These are phyloP conservation scores for Eremochloa ophiuroides DNA, from an alignment of 176 grass and related monocot genomes.

Conservation along the genomic window DNA sequence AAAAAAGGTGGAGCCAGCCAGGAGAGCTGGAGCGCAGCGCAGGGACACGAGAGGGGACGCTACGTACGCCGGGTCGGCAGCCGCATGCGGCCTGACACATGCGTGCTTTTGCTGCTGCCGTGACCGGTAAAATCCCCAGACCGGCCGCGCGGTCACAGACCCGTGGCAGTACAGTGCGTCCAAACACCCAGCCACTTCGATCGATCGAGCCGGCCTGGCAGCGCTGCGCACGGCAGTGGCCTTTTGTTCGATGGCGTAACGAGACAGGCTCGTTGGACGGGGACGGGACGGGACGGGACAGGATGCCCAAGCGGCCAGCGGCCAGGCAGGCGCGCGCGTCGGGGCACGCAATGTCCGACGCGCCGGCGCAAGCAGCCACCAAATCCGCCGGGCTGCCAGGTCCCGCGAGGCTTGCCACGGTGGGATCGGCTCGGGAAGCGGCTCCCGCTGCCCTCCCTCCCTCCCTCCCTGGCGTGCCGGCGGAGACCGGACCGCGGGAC, in stretches of 20 bases:
- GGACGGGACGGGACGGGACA: slow-evolving; percentile 23
- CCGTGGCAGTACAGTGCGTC: background rate
- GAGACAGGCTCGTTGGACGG: background rate
- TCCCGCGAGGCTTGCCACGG: too few relatives aligned
- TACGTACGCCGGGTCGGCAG: background rate
- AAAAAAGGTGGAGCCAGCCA: background rate
- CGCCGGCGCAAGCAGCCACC: background rate
- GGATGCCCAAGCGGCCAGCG: background rate
- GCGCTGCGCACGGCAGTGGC: background rate
- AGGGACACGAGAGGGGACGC: background rate
- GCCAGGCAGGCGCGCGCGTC: background rate
- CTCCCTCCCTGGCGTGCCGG: background rate
- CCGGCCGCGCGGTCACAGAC: slow-evolving; percentile 1
- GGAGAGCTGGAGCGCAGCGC: background rate
- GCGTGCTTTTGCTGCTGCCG: slow-evolving; percentile 3
- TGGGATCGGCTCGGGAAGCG: background rate
- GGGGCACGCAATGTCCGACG: background rate
- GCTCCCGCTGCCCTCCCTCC: background rate
- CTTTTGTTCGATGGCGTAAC: slow-evolving; percentile 18
- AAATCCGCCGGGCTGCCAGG: background rate
- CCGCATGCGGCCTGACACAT: background rate
- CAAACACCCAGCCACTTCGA: background rate
- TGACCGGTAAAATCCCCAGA: slow-evolving; percentile 32
- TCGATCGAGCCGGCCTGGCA: background rate
- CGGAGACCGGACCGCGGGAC: background rate